Evolutionary conservation across 345 rosid genomes (phyloP).

Genomic region (Carallia pectinifolia): DNA sequence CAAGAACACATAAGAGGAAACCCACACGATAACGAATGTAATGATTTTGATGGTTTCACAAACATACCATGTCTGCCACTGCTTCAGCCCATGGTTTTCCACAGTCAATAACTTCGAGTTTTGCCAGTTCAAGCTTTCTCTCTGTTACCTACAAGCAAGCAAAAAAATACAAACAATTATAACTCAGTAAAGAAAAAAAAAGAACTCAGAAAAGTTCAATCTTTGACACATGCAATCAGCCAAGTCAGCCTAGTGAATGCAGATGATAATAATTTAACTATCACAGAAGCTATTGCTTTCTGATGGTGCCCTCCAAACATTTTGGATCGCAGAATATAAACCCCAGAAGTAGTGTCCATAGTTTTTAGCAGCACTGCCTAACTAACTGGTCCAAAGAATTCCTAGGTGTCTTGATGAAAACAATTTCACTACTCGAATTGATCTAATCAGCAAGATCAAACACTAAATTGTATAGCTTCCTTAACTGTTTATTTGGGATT

Average conservation of each 20-base stretch:
- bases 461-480: no score
- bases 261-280: background rate
- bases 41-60: background rate
- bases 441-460: no score
- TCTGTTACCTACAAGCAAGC: constrained; percentile 58
- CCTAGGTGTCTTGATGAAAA: no score
- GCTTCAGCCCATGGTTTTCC: constrained; percentile 97
- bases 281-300: constrained; percentile 1
- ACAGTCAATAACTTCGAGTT: constrained; percentile 80
- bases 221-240: background rate
- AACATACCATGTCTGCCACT: constrained; percentile 81
- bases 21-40: constrained; percentile 2
- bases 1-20: constrained; percentile 22
- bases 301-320: background rate
- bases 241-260: background rate
- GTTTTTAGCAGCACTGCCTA: no score
- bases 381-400: no score
- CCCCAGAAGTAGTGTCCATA: background rate
- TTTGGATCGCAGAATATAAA: background rate
- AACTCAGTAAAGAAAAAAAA: background rate
- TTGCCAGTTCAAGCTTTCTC: constrained; percentile 72
- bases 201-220: no score
- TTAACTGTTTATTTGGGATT: no score
- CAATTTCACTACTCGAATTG: no score
- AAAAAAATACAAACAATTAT: background rate